Evolutionary conservation across 306 rosid genomes (phyloP), one percentile per base, ranked within the genome.

Genomic region (Macrotyloma uniflorum): DNA sequence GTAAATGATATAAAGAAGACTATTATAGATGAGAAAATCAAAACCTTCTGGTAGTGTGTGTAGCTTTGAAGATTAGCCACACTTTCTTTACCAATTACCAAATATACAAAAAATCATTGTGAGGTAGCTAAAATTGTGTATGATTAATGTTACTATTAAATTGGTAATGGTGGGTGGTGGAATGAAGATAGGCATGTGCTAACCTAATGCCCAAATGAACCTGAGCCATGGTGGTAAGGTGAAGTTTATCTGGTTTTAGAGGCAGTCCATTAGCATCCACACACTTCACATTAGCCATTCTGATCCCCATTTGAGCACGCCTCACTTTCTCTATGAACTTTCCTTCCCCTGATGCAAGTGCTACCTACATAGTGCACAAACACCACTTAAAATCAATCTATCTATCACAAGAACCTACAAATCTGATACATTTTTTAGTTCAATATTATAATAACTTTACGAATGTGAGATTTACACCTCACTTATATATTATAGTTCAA

Each of bases 271-370:
- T 86, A 12, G 91, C 91, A 79, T 91, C 89, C 1, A 84, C 77
- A 42, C 85, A 86, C 46, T 62, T 86, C 0, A 91, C 91, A 15
- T 89, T 83, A 0, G 72, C 67, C 7, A 89, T 61, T 43, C 23
- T 81, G 0, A 78, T 83, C 7, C 53, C 81, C 24, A 81, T 22
- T 84, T 91, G 96, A 83, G 79, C 93, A 5, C 82, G 66, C 80
- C 97, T 87, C 33, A 88, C 97, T 2, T 10, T 81, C 18, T 85
- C 83, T 22, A 72, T 20, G 30, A 58, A 91, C 51, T 26, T 79
- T 0, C 96, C 93, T 86, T 91, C 96, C 72, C 88, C 91, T 20
- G 90, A 86, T 74, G 92, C 92, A 57, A 89, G 35, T 66, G 86
- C 92, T 66, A 89, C 90, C 96, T 89, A 78, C 67, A 32, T 63